Evolutionary conservation across 2,329 filamentous ascomycete species (phyloP), one percentile per base, ranked within the genome.

Genomic region (Fusarium secorum): DNA sequence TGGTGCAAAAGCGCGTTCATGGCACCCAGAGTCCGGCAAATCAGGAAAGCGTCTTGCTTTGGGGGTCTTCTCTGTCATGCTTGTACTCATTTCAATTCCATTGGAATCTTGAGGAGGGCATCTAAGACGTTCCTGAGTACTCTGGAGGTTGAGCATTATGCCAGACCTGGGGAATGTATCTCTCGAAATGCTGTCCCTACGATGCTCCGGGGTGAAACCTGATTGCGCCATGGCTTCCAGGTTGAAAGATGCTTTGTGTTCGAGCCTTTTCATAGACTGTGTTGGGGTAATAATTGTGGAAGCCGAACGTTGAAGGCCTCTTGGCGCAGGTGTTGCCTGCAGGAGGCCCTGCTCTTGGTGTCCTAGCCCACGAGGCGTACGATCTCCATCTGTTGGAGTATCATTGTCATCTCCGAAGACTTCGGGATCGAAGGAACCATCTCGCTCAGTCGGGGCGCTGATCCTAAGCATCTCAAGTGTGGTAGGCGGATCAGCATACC

Each of bases 221-320:
- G 71, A 73, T 32, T 61, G 63, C 18, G 60, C 71, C 13, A 24
- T 45, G 9, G 66, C 58, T 35, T 66, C 67, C 17, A 66, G 35
- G 13, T 61, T 65, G 53, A 72, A 73, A 20, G 71, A 68, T 39
- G 52, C 51, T 24, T 65, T 56, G 14, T 59, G 56, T 32, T 52
- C 54, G n/a, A 71, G 54, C 22, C 39, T 68, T 32, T 22, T 55
- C 8, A 30, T n/a, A 46, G 69, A 64, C 15, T 70, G 70, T 6
- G 66, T 74, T 8, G 76, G 74, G 4, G 73, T 78, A 11, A 74
- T 53, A 15, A 66, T 52, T 5, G 56, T 70, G 2, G 72, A 76
- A 28, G 64, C 53, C 13, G 60, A 64, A 20, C 61, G 64, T 38
- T 49, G 75, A 53, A 74, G 51, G 28, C 38, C 55, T 28, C 48